A percentile compares a stretch with the other conserved stretches of the same genome.
Conservation (phyloP, 2,329 filamentous ascomycete genomes). For the Nemania sp. region DNA sequence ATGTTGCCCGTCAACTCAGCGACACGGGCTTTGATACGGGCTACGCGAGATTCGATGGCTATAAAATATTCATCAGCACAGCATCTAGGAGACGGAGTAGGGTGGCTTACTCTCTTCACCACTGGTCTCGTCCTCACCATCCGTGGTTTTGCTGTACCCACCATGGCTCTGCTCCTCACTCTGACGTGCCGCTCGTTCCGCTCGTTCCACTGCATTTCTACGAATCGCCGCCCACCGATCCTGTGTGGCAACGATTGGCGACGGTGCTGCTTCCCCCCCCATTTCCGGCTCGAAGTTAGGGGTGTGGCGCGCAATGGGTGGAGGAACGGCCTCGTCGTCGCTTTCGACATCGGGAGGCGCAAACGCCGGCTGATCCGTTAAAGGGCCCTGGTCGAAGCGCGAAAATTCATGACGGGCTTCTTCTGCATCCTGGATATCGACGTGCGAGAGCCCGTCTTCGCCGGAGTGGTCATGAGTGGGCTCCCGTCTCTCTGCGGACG, state of each 20-base stretch:
- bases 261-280: constrained; percentile 41
- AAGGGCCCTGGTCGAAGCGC: constrained; percentile 85
- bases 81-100: neutral
- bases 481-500: constrained; percentile 35
- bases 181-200: constrained; percentile 72
- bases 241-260: constrained; percentile 50
- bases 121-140: constrained; percentile 85
- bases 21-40: constrained; percentile 95
- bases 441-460: constrained; percentile 58
- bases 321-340: constrained; percentile 55
- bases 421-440: constrained; percentile 62
- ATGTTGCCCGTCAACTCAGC: constrained; percentile 90
- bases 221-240: constrained; percentile 96
- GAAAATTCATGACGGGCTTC: constrained; percentile 66
- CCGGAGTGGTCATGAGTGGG: constrained; percentile 51
- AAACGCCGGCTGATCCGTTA: constrained; percentile 85
- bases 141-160: constrained; percentile 60
- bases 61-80: constrained; percentile 34
- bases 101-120: constrained; percentile 67
- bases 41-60: constrained; percentile 96
- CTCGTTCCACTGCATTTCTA: constrained; percentile 88
- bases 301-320: constrained; percentile 54
- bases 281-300: constrained; percentile 37
- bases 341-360: constrained; percentile 60
- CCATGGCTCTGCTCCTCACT: constrained; percentile 68